Conservation (phyloP, 805 yeast genomes). For the Starmerella gropengiesseri region DNA sequence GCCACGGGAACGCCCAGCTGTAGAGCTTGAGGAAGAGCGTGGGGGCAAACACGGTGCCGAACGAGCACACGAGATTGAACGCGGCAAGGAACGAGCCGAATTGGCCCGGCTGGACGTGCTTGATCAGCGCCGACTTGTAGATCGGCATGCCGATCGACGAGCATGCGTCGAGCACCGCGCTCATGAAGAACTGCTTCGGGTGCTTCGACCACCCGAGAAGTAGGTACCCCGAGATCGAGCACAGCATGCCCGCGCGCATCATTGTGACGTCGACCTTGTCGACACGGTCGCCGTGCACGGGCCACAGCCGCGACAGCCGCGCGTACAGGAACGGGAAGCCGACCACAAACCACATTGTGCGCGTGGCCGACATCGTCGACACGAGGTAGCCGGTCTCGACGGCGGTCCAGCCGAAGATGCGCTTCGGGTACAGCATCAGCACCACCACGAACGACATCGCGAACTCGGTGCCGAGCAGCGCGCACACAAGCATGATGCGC, state of each 20-base stretch:
- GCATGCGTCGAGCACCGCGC: constrained; percentile 26
- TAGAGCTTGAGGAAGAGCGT: constrained; percentile 21
- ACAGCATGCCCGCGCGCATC: constrained; percentile 22
- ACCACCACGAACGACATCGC: constrained; percentile 17
- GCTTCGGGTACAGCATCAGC: constrained; percentile 26
- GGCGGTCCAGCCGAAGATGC: constrained; percentile 28
- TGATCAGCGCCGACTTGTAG: constrained; percentile 26
- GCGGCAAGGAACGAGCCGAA: constrained; percentile 29
- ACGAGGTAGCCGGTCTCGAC: constrained; percentile 28
- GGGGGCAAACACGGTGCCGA: constrained; percentile 17
- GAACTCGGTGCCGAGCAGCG: constrained; percentile 21
- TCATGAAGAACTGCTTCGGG: constrained; percentile 20
- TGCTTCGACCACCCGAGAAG: constrained; percentile 22
- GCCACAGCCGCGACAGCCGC: constrained; percentile 15
- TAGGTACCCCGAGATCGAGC: constrained; percentile 24
- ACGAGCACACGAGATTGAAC: constrained; percentile 17
- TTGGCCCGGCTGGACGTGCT: constrained; percentile 25
- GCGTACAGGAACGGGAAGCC: constrained; percentile 24
- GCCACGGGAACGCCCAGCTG: constrained; percentile 18
- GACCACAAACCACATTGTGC: constrained; percentile 25
- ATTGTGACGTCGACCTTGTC: constrained; percentile 22
- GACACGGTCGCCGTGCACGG: constrained; percentile 19
- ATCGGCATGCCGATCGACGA: constrained; percentile 26
- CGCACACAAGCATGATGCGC: constrained; percentile 18
- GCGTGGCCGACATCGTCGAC: constrained; percentile 24